These are phyloP conservation scores for Cudoniella acicularis DNA, from an alignment of 495 filamentous ascomycete species.

Conservation along the genomic window DNA sequence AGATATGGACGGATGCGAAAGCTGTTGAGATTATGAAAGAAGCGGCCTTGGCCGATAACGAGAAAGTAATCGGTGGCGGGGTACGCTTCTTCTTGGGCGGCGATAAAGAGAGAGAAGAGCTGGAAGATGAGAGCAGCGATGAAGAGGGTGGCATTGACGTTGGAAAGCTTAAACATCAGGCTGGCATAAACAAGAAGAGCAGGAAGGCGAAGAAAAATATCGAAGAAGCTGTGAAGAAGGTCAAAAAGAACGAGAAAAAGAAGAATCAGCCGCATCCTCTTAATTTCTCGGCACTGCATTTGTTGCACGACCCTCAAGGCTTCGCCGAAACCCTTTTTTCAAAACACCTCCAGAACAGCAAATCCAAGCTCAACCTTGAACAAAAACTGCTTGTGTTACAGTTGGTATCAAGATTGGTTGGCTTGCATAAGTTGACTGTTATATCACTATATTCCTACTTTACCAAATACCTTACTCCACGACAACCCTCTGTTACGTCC, in stretches of 20 bases:
- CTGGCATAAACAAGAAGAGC: constrained; percentile 91
- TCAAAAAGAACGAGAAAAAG: constrained; percentile 80
- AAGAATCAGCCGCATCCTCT: constrained; percentile 81
- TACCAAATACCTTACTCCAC: constrained; percentile 79
- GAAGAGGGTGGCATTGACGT: constrained; percentile 70
- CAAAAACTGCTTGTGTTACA: constrained; percentile 86
- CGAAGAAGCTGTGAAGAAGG: constrained; percentile 71
- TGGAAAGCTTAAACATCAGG: constrained; percentile 75
- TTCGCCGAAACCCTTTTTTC: constrained; percentile 89
- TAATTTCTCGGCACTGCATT: constrained; percentile 97
- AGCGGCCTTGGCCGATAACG: constrained; percentile 74
- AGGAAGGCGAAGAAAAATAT: constrained; percentile 77
- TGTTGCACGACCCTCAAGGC: constrained; percentile 92
- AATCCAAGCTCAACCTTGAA: constrained; percentile 84
- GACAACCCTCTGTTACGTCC: constrained; percentile 88
- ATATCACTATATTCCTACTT: constrained; percentile 85
- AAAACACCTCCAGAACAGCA: constrained; percentile 83
- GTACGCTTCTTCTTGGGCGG: constrained; percentile 94
- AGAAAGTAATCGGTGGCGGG: constrained; percentile 83
- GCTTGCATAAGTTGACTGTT: constrained; percentile 85
- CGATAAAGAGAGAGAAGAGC: constrained; percentile 89
- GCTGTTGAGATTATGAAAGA: constrained; percentile 95
- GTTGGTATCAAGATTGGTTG: constrained; percentile 84
- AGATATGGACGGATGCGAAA: constrained; percentile 85
- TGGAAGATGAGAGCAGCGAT: constrained; percentile 84